Evolutionary conservation across 2,329 filamentous ascomycete species (phyloP).

Genomic region (Colletotrichum cordylinicola): DNA sequence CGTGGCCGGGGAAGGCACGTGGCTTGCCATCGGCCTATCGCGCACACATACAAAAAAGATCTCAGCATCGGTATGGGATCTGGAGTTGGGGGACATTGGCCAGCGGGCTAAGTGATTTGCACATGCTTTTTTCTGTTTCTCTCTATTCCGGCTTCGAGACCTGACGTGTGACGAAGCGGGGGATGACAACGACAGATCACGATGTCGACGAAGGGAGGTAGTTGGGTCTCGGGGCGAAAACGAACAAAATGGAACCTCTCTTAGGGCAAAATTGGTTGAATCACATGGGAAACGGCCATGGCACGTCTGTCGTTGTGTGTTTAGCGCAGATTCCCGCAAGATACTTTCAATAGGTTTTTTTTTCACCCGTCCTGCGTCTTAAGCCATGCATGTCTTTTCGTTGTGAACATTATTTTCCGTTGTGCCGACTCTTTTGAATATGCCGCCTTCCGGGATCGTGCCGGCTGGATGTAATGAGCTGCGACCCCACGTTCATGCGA

Average conservation of each 20-base stretch:
- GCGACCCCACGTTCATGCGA: background rate
- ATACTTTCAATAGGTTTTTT: slow-evolving; percentile 19
- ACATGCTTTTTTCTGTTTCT: slow-evolving; percentile 12
- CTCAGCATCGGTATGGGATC: slow-evolving; percentile 12
- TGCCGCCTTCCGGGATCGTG: background rate
- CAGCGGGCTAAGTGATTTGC: slow-evolving; percentile 22
- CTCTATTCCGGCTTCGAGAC: slow-evolving; percentile 2
- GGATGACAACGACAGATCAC: slow-evolving; percentile 3
- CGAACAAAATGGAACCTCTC: slow-evolving; percentile 1
- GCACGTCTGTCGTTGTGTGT: slow-evolving; percentile 1
- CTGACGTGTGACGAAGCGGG: background rate
- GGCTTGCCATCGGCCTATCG: slow-evolving; percentile 13
- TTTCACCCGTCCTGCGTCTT: background rate
- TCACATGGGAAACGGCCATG: slow-evolving; percentile 19
- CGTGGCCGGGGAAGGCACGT: background rate
- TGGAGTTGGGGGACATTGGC: slow-evolving; percentile 23
- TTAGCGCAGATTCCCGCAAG: slow-evolving; percentile 15
- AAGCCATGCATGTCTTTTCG: background rate
- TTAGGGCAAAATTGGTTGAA: slow-evolving; percentile 14
- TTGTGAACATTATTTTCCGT: background rate
- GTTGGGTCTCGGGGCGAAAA: background rate
- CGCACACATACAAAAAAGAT: slow-evolving; percentile 14
- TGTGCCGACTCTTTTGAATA: background rate
- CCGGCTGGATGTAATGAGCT: background rate
- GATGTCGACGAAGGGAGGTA: slow-evolving; percentile 8